Percentiles rank a stretch among this genome's conserved stretches.
These are phyloP conservation scores for Multifurca ochricompacta DNA, from an alignment of 768 basidiomycete genomes.

Conservation along the genomic window DNA sequence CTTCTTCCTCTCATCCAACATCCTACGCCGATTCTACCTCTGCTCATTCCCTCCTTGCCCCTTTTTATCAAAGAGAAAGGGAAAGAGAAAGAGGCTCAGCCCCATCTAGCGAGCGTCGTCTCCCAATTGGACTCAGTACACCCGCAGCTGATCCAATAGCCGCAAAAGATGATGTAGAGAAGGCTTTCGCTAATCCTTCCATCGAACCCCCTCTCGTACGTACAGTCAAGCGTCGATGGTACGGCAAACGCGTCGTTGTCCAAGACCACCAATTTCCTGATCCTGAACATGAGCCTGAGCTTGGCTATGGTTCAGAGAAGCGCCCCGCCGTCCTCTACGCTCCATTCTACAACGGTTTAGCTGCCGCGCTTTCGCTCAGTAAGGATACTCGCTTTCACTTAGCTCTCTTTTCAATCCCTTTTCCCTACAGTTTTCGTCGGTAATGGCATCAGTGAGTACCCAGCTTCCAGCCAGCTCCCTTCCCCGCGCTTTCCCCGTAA, in stretches of 20 bases:
- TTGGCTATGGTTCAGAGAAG: conserved; percentile 27
- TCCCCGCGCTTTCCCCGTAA: too few relatives aligned
- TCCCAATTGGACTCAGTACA: conserved; percentile 2
- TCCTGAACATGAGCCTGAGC: conserved; percentile 16
- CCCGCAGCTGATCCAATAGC: neutral
- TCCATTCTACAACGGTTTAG: conserved; percentile 31
- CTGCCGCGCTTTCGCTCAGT: conserved; percentile 29
- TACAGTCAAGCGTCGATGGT: conserved; percentile 47
- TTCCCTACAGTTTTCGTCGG: conserved; percentile 49
- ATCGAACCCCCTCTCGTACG: conserved; percentile 9
- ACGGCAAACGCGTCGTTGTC: conserved; percentile 39
- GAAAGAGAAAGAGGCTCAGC: conserved; percentile 7
- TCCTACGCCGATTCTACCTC: conserved; percentile 29
- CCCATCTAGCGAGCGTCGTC: conserved; percentile 9
- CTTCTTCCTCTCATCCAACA: conserved; percentile 26
- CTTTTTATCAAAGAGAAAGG: too few relatives aligned
- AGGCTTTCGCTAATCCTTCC: neutral
- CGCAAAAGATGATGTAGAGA: conserved; percentile 7
- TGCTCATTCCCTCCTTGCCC: conserved; percentile 32
- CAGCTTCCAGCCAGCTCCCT: too few relatives aligned
- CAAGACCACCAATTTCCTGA: conserved; percentile 13
- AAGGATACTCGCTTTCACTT: conserved; percentile 6
- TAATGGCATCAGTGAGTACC: conserved; percentile 43
- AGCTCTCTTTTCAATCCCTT: neutral
- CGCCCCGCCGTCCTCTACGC: conserved; percentile 32